Percentiles rank a stretch among this genome's conserved stretches.
Evolutionary conservation across 805 yeast genomes (phyloP).

Genomic region (Hanseniaspora vineae): DNA sequence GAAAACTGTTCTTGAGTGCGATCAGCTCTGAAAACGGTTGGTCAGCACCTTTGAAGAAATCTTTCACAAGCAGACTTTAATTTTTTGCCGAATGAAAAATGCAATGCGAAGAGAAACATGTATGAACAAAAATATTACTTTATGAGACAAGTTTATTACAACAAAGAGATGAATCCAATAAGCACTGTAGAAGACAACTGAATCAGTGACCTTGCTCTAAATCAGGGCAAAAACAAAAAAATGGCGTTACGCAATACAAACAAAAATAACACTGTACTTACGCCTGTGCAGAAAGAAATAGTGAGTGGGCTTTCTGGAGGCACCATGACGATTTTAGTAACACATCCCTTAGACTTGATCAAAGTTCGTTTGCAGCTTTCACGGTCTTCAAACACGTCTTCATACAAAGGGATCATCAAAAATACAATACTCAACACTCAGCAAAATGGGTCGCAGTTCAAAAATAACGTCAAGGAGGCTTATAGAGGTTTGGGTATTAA

Average conservation of each 20-base stretch:
- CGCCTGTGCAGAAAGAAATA: constrained; percentile 35
- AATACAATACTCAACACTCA: constrained; percentile 8
- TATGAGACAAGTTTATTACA: too few species aligned
- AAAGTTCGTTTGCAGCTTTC: constrained; percentile 73
- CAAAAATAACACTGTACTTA: neutral
- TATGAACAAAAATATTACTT: too few species aligned
- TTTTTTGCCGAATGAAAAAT: too few species aligned
- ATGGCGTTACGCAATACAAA: neutral
- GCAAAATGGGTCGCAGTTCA: constrained; percentile 2
- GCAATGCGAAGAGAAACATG: too few species aligned
- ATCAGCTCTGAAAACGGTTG: too few species aligned
- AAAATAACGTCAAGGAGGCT: constrained; percentile 18
- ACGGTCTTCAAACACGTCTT: constrained; percentile 11
- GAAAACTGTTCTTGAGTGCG: too few species aligned
- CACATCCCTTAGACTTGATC: constrained; percentile 83
- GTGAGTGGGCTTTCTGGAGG: constrained; percentile 76
- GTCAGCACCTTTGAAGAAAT: too few species aligned
- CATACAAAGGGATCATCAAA: constrained; percentile 19
- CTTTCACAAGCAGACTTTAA: too few species aligned
- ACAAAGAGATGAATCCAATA: too few species aligned
- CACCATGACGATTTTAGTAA: constrained; percentile 56
- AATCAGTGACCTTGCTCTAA: too few species aligned
- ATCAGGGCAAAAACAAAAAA: neutral
- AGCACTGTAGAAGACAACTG: too few species aligned
- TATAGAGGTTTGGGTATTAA: constrained; percentile 78